A percentile compares a stretch with the other conserved stretches of the same genome.
Conservation (phyloP, 2,329 filamentous ascomycete genomes). For the Helicocarpus griseus region DNA sequence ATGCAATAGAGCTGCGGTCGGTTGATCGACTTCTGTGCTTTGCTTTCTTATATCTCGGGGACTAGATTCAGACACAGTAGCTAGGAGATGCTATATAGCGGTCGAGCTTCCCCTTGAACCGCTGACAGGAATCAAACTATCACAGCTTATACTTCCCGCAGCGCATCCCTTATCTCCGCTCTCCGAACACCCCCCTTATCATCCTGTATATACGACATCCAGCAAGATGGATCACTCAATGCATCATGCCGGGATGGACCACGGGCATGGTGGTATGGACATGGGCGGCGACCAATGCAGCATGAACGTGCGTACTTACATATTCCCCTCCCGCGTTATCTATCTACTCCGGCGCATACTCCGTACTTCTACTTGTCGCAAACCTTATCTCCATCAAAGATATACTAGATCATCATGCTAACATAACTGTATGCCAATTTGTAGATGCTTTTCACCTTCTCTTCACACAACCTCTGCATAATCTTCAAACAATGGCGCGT, state of each 20-base stretch:
- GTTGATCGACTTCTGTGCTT: too few relatives aligned
- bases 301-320: conserved; percentile 64
- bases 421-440: background rate
- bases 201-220: background rate
- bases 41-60: too few relatives aligned
- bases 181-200: background rate
- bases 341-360: too few relatives aligned
- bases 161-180: background rate
- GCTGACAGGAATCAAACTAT: background rate
- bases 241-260: conserved; percentile 33
- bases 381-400: background rate
- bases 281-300: conserved; percentile 59
- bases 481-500: conserved; percentile 90
- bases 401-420: too few relatives aligned
- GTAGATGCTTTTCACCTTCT: conserved; percentile 98
- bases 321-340: too few relatives aligned
- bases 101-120: background rate
- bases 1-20: too few relatives aligned
- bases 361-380: background rate
- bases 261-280: conserved; percentile 48
- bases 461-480: conserved; percentile 87
- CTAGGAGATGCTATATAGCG: background rate
- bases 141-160: background rate
- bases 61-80: background rate
- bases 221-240: conserved; percentile 27